Base-by-base conservation (phyloP, 2,329 filamentous ascomycete genomes). In the Fusarium coicis region DNA sequence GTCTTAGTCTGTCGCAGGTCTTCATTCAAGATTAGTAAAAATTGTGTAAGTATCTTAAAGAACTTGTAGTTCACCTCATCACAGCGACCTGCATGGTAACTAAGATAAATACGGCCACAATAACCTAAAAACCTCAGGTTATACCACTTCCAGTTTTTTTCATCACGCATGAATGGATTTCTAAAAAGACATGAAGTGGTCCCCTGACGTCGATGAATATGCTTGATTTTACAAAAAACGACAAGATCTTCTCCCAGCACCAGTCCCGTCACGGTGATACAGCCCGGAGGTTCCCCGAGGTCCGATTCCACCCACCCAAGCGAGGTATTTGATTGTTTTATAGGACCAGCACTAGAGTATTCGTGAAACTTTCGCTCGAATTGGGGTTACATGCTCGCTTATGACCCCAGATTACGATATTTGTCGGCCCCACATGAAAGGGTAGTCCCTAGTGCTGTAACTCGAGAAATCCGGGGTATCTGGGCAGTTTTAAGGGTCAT, bases 291-390 rank as follows among this genome's bases (percentile, higher is more conserved):
- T 50, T 50, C n/a, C 11, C 47, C 16, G 30, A 50, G 16, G 5
- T 19, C 2, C 2, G 8, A 23, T 50, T 19, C 16, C 8, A 50
- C 10, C 15, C n/a, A 50, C 5, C 2, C 34, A 19, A 50, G 8
- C 5, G 8, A 23, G 16, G 4, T 23, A 0, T 11, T 23, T 2
- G 4, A 14, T 4, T 12, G 1, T 30, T 8, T 6, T 4, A 30
- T n/a, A n/a, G 46, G 19, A 4, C 15, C 3, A 30, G 10, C 7
- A n/a, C 46, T n/a, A 49, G 26, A 18, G 28, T 2, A 4, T 8
- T n/a, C 1, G 6, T 12, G 19, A 30, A 49, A 12, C 46, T 2
- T 10, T 30, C 5, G 7, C 12, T 16, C 12, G 19, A n/a, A 19
- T 30, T 10, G 26, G n/a, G 10, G 47, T 50, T 15, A 7, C 30